Evolutionary conservation across 192 early-diverging fungal species (phyloP), one percentile per base, ranked within the genome.

Genomic region (Gigaspora rosea): DNA sequence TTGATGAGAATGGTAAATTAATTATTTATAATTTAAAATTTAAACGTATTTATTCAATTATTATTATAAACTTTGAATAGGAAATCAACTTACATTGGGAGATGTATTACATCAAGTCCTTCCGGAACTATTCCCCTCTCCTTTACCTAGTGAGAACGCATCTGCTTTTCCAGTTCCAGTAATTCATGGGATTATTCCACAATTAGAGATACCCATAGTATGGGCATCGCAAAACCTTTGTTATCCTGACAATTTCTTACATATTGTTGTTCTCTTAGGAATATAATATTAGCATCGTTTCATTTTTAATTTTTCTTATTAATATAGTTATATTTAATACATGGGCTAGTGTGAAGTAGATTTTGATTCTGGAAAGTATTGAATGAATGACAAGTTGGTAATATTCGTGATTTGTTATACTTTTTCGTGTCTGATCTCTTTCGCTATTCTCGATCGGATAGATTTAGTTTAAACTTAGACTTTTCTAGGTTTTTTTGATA

Each of bases 221-320:
- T 94, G 93, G 94, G 88, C 94, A 22, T 88, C 90, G 49, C 86
- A 89, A 41, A 91, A 94, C 79, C 81, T 92, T 51, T 89, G 88
- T 27, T 94, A 93, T 80, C 87, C 91, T 8, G 94, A 95, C 82
- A 92, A 90, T 80, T 95, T 95, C 81, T 80, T 95, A 74, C 94
- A 95, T 79, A 80, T 95, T 75, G 93, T 94, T 15, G 79, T 89
- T 32, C 58, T 74, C 15, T 32, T 74, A 47, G 72, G 58, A 46
- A 46, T 47, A 62, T 74, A 48, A 47, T n/a, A 46, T 22, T 41
- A 41, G 41, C 7, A 2, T 7, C 7, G 41, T 41, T 7, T 41
- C 41, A 41, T 41, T 2, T 7, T 41, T 41, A 41, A 41, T 41
- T 41, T 2, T 41, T 41, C 41, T 41, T 41, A 41, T 41, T 41